Conservation (phyloP, 768 basidiomycete species). For the Suillus decipiens region DNA sequence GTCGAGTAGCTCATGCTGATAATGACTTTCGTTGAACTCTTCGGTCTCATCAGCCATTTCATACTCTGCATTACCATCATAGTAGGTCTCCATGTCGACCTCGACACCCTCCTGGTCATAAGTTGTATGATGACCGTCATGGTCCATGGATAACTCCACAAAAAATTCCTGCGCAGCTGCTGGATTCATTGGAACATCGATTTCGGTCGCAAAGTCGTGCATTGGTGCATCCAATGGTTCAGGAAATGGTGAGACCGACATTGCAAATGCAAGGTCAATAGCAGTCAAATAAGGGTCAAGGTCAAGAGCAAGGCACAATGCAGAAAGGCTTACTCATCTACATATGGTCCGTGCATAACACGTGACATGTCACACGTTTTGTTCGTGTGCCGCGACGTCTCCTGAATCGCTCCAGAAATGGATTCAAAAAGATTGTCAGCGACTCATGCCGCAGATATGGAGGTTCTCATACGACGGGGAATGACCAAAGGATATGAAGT, state of each 20-base stretch:
- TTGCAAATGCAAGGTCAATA: slow-evolving; percentile 17
- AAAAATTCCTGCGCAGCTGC: slow-evolving; percentile 47
- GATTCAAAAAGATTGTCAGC: slow-evolving; percentile 10
- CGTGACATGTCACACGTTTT: slow-evolving; percentile 17
- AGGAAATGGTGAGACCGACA: slow-evolving; percentile 35
- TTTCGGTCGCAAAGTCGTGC: slow-evolving; percentile 58
- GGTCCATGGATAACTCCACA: slow-evolving; percentile 61
- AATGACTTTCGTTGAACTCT: slow-evolving; percentile 16
- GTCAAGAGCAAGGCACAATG: slow-evolving; percentile 14
- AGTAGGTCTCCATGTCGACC: slow-evolving; percentile 65
- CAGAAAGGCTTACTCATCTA: slow-evolving; percentile 22
- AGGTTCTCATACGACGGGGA: slow-evolving; percentile 64
- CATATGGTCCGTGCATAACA: slow-evolving; percentile 33
- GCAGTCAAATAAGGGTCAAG: slow-evolving; percentile 18
- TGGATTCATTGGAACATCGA: slow-evolving; percentile 61
- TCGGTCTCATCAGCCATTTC: slow-evolving; percentile 38
- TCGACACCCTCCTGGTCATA: slow-evolving; percentile 50
- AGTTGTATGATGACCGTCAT: slow-evolving; percentile 41
- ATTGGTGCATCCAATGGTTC: slow-evolving; percentile 65
- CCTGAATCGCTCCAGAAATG: slow-evolving; percentile 18
- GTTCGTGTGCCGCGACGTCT: slow-evolving; percentile 5
- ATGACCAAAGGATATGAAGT: slow-evolving; percentile 70
- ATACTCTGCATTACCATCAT: slow-evolving; percentile 52
- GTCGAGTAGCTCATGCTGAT: slow-evolving; percentile 35
- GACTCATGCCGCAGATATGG: slow-evolving; percentile 56